Evolutionary conservation across 495 filamentous ascomycete genomes (phyloP).

Genomic region (Penicillium cinerascens): DNA sequence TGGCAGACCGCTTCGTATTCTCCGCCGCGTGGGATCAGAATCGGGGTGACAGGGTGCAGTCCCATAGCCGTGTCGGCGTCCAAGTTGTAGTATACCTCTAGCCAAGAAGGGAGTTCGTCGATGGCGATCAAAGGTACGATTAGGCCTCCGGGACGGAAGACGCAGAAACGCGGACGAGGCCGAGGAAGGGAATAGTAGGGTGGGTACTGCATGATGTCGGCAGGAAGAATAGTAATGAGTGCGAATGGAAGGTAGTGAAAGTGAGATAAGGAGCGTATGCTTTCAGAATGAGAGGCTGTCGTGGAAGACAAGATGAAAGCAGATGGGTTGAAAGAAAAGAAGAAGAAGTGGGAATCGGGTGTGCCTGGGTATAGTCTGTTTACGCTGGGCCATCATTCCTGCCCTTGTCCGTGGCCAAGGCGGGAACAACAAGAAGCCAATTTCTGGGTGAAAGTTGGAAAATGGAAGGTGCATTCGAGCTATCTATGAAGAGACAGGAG

Average conservation of each 20-base stretch:
- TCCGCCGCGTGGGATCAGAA: constrained; percentile 26
- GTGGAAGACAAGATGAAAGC: constrained; percentile 1
- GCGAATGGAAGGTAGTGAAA: neutral
- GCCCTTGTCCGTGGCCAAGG: neutral
- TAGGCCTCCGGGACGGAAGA: constrained; percentile 29
- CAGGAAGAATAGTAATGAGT: neutral
- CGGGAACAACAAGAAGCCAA: neutral
- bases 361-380: no score
- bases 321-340: constrained; percentile 9
- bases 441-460: neutral
- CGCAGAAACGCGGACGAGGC: constrained; percentile 33
- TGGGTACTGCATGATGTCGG: constrained; percentile 11
- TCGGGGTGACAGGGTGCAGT: constrained; percentile 25
- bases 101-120: constrained; percentile 40
- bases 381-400: no score
- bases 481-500: constrained; percentile 1
- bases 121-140: constrained; percentile 31
- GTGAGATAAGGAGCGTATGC: constrained; percentile 7
- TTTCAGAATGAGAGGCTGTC: constrained; percentile 3
- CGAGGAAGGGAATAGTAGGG: constrained; percentile 6
- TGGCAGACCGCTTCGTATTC: constrained; percentile 40
- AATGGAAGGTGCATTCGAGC: neutral
- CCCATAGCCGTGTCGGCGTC: constrained; percentile 15
- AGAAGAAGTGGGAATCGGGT: neutral
- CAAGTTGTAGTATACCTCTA: constrained; percentile 24